Evolutionary conservation across 1,139 yeast species (phyloP), one percentile per base, ranked within the genome.

Genomic region (Hanseniaspora uvarum): DNA sequence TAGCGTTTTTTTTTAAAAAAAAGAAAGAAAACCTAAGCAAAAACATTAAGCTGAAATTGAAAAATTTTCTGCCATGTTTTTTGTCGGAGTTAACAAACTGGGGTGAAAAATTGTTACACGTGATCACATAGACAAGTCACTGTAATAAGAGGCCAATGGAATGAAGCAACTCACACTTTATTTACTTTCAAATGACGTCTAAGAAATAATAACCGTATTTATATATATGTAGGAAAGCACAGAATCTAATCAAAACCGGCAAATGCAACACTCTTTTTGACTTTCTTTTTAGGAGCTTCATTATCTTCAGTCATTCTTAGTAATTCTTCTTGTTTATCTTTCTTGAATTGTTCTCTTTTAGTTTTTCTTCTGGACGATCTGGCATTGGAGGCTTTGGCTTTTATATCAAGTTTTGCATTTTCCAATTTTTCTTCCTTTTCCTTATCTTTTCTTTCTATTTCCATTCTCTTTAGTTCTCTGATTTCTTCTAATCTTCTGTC

Each of bases 401-500:
- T 85, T 55, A 92, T 72, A 65, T 88, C 95, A 38, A 72, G 72
- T 70, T 87, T 89, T 69, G 86, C 92, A 56, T 75, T 79, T 59
- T 86, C 94, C 54, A 89, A 68, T 66, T 83, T 82, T 55, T 75
- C 77, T 59, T 73, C 71, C 71, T 87, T 86, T 39, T 73, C 80
- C 54, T 77, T 76, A 62, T 89, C 96, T 65, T 83, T 84, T 66
- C 83, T 73, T 65, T 89, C 96, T 59, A 89, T 79, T 67, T 92
- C 97, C 68, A 81, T 76, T 64, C 86, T 80, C 72, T 85, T 86
- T 60, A 87, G 73, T 52, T 86, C 96, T 64, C 98, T 76, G 59
- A 92, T 79, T 63, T 86, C 95, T 67, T 92, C 97, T 52, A 92
- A 73, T 67, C 95, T 82, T 63, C 87, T 78, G 2, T 95, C 82